Base-by-base conservation (phyloP, 768 basidiomycete genomes). In the Trametes cubensis region DNA sequence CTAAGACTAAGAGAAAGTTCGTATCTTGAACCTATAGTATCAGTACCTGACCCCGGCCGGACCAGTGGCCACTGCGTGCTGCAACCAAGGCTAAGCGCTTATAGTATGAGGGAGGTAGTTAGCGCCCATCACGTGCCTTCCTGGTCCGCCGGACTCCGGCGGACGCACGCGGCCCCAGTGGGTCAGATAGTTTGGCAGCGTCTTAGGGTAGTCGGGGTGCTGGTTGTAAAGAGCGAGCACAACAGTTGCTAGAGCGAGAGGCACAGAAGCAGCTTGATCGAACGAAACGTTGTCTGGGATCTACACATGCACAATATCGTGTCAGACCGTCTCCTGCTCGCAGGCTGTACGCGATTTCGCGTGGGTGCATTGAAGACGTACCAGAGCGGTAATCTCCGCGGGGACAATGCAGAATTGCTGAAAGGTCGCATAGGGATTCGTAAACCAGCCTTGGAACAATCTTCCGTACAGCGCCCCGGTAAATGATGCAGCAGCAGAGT, bases 251-350 rank as follows among this genome's bases (percentile, higher is more conserved):
- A 75, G 62, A 0, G 62, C 72, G 30, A 72, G 62, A 8, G 76
- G 75, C 4, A 77, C 54, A 6, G 74, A 66, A 2, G 72, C 58
- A 0, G 74, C 77, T 40, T 72, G 21, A 5, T 75, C 75, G 46
- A 73, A 71, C 1, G 71, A 63, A 18, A 75, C 45, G 30, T 69
- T 69, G 8, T 60, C 52, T 0, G 74, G 76, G 14, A 77, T 62
- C 69, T 73, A 40, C 13, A 6, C 56, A 67, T 30, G 68, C 69
- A 11, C 34, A 34, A 34, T 20, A 65, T 62, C 15, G 45, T 38
- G n/a, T 65, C 55, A 39, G 67, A 60, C 2, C 66, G 68, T n/a
- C 62, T 66, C 8, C 66, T 49, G 18, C 67, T 53, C 18, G 66
- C 45, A 38, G 69, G 64, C 46, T 74, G 70, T 45, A 62, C 66